A percentile compares a stretch with the other conserved stretches of the same genome.
phyloP scores from a whole-genome alignment of 768 basidiomycete species.

The Clathrus columnatus region DNA sequence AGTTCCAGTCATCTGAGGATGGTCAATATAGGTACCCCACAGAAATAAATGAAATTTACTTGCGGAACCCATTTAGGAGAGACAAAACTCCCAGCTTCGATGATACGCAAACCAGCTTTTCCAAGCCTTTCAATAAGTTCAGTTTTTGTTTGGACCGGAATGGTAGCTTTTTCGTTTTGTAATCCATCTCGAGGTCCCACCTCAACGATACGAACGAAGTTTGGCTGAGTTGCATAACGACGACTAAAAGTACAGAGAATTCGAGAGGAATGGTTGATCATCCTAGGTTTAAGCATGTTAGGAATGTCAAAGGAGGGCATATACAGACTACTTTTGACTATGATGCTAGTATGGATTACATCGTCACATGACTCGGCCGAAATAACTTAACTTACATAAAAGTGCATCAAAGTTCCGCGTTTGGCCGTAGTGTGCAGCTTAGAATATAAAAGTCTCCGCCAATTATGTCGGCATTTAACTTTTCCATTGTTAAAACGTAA shows the following conservation, averaged over 20 bases:
- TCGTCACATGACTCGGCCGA: no score
- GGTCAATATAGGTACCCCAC: constrained; percentile 8
- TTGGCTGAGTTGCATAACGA: constrained; percentile 1
- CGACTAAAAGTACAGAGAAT: background rate
- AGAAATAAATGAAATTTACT: constrained; percentile 31
- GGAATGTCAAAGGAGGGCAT: no score
- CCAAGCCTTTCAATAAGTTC: constrained; percentile 72
- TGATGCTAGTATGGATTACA: no score
- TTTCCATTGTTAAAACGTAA: no score
- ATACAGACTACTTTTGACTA: no score
- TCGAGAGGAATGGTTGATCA: background rate
- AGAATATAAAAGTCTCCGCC: no score
- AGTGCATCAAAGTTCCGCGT: no score
- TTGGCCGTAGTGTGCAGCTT: no score
- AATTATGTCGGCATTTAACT: no score
- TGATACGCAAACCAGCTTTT: constrained; percentile 53
- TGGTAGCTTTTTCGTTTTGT: constrained; percentile 74
- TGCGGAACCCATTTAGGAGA: constrained; percentile 93
- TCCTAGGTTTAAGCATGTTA: background rate
- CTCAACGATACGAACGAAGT: constrained; percentile 56
- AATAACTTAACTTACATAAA: no score
- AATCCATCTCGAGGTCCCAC: constrained; percentile 88
- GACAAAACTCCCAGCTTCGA: constrained; percentile 87
- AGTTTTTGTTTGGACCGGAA: constrained; percentile 66
- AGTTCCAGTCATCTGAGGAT: constrained; percentile 75